A percentile compares a stretch with the other conserved stretches of the same genome.
phyloP scores from a whole-genome alignment of 2,329 filamentous ascomycete genomes.

The Pseudocercospora cruenta region DNA sequence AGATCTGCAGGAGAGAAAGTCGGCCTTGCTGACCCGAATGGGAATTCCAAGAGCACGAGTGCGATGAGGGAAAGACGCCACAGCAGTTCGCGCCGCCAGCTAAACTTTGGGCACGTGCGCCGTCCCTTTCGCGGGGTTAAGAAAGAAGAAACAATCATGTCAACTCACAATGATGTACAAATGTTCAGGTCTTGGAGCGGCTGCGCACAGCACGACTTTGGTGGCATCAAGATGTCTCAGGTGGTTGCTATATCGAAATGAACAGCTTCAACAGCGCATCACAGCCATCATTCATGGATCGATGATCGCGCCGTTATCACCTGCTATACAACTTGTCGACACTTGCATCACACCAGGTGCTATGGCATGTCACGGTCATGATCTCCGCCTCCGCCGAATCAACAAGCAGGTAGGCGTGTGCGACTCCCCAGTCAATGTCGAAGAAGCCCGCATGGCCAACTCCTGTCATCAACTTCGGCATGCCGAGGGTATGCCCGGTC shows the following conservation, averaged over 20 bases:
- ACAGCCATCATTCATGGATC: too few relatives aligned
- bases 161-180: neutral
- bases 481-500: neutral
- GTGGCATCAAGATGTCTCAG: neutral
- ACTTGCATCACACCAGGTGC: neutral
- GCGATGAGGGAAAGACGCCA: neutral
- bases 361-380: neutral
- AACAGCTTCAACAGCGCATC: too few relatives aligned
- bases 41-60: neutral
- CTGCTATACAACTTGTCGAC: neutral
- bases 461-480: neutral
- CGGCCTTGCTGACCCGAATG: slow-evolving; percentile 3
- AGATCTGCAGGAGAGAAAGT: neutral
- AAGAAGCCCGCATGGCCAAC: neutral
- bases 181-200: neutral
- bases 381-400: neutral
- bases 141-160: neutral
- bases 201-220: neutral
- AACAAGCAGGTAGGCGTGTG: neutral
- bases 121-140: neutral
- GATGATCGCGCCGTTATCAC: neutral
- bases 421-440: neutral
- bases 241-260: neutral
- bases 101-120: neutral
- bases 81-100: neutral